Conservation (phyloP, 495 filamentous ascomycete species). For the Penicillium tannophilum region DNA sequence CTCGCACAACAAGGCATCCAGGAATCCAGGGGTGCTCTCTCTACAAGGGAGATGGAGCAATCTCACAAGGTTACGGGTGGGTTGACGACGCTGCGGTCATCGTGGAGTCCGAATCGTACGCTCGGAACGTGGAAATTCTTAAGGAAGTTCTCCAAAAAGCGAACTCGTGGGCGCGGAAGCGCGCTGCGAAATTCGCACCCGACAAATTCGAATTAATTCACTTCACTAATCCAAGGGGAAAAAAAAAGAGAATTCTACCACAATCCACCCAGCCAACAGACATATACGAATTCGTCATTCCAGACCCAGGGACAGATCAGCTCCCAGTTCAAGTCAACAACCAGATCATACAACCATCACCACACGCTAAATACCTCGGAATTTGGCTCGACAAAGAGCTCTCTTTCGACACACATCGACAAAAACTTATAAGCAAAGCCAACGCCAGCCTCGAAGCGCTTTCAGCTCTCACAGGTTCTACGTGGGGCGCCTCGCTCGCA, state of each 20-base stretch:
- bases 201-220: conserved; percentile 19
- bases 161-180: conserved; percentile 13
- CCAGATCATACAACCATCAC: not conserved
- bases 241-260: too few relatives aligned
- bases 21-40: too few relatives aligned
- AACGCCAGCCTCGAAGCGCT: conserved; percentile 18
- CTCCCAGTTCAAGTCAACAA: not conserved
- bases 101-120: not conserved
- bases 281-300: not conserved
- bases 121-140: not conserved
- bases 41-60: too few relatives aligned
- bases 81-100: too few relatives aligned
- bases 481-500: too few relatives aligned
- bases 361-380: conserved; percentile 11
- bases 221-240: conserved; percentile 4
- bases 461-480: not conserved
- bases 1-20: too few relatives aligned
- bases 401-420: conserved; percentile 14
- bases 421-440: conserved; percentile 16
- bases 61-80: too few relatives aligned
- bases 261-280: too few relatives aligned
- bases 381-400: conserved; percentile 24
- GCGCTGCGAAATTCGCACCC: conserved; percentile 17
- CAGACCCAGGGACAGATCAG: not conserved
- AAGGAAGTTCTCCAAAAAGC: not conserved